Percentiles rank a stretch among this genome's conserved stretches.
phyloP scores from a whole-genome alignment of 768 basidiomycete genomes.

The Lactarius indigo region DNA sequence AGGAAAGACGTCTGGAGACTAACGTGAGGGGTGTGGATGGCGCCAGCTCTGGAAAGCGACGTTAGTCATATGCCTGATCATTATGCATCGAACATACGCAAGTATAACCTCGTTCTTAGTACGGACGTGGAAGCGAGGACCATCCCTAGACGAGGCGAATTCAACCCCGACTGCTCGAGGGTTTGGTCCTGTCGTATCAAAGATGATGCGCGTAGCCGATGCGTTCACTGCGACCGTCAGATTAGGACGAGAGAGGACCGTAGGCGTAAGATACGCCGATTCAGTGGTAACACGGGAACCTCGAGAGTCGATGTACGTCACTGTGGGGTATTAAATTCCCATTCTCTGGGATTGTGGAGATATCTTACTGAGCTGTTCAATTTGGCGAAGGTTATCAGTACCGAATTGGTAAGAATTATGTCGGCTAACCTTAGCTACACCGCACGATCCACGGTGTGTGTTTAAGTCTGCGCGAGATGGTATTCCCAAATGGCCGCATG shows the following conservation, averaged over 20 bases:
- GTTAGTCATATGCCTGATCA: neutral
- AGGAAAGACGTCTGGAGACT: conserved; percentile 13
- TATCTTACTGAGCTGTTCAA: conserved; percentile 32
- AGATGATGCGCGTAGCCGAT: conserved; percentile 54
- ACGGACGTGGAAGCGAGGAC: conserved; percentile 41
- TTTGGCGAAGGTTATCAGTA: neutral
- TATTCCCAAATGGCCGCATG: conserved; percentile 50
- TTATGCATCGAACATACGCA: conserved; percentile 41
- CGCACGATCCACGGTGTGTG: conserved; percentile 51
- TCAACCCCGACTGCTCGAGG: conserved; percentile 60
- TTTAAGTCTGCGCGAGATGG: conserved; percentile 55
- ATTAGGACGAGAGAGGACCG: conserved; percentile 62
- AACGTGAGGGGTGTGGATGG: conserved; percentile 60
- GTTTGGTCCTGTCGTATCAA: conserved; percentile 34
- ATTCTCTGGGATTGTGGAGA: neutral
- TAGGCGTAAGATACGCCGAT: conserved; percentile 60
- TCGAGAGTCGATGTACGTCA: conserved; percentile 60
- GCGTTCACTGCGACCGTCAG: conserved; percentile 57
- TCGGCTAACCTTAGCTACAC: conserved; percentile 53
- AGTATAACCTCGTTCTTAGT: conserved; percentile 60
- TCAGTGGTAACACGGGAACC: conserved; percentile 59
- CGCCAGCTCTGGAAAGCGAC: conserved; percentile 45
- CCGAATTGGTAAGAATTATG: neutral
- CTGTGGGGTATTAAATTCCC: conserved; percentile 35
- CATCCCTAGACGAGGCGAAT: conserved; percentile 40